These are phyloP conservation scores for Lipomyces spencermartinsiae DNA, from an alignment of 805 yeast genomes.

Conservation along the genomic window DNA sequence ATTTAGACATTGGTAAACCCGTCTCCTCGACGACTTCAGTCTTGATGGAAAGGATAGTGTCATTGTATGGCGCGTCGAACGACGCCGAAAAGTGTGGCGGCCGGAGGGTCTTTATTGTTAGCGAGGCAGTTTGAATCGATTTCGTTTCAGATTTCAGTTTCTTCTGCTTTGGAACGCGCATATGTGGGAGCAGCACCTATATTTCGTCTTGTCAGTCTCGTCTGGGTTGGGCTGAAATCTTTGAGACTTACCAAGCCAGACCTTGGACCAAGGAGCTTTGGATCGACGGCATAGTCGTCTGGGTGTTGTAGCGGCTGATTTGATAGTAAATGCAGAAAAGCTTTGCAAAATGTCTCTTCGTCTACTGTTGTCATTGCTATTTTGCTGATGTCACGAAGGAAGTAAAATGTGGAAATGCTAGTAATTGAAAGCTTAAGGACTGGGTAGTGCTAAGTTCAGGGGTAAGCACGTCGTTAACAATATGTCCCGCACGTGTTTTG, in stretches of 20 bases:
- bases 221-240: too few species aligned
- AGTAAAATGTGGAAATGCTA: too few species aligned
- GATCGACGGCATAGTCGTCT: slow-evolving; percentile 29
- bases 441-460: background rate
- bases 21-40: slow-evolving; percentile 13
- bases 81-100: slow-evolving; percentile 31
- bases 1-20: slow-evolving; percentile 9
- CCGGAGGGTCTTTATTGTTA: slow-evolving; percentile 35
- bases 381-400: background rate
- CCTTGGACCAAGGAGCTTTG: slow-evolving; percentile 14
- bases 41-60: slow-evolving; percentile 30
- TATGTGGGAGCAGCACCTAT: slow-evolving; percentile 28
- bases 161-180: slow-evolving; percentile 27
- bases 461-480: background rate
- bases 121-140: background rate
- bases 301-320: slow-evolving; percentile 18
- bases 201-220: background rate
- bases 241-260: slow-evolving; percentile 22
- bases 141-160: background rate
- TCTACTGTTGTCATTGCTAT: slow-evolving; percentile 29
- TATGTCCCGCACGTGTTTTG: background rate
- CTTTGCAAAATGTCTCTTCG: slow-evolving; percentile 33
- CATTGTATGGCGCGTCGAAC: slow-evolving; percentile 15
- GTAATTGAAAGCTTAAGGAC: too few species aligned
- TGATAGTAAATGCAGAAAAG: slow-evolving; percentile 30